Base-by-base conservation (phyloP, 192 early-diverging fungal species). In the Coemansia sp. region DNA sequence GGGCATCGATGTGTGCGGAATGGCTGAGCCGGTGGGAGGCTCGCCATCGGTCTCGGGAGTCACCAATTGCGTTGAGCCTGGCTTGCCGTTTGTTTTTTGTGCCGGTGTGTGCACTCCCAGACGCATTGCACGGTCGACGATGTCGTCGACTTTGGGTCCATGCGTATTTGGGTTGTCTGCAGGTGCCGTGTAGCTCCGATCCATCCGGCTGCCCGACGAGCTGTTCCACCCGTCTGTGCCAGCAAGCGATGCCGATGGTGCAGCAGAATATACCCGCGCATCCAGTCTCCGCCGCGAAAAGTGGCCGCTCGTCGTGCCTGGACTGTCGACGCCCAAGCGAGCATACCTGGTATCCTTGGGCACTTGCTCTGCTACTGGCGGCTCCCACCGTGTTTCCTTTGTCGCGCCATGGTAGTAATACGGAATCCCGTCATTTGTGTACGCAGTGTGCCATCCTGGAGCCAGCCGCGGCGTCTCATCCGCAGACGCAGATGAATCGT, bases 401-500 rank as follows among this genome's bases (percentile, higher is more conserved):
- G 81, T 79, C 5, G 63, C 53, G n/a, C 66, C 76, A 32, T 83
- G 75, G 56, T 83, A 83, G 43, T 83, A 83, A 52, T 83, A 83
- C 10, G 65, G 53, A 35, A 56, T 53, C 2, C 70, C 67, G 53
- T 79, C 64, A 23, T 63, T 57, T 1, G 81, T 63, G 32, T 65
- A 72, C 21, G 82, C 70, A 2, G 73, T 73, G 25, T 60, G 66
- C 82, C 82, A 83, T 6, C 76, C 75, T 11, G 70, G 62, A 2
- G 82, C 72, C 8, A 83, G 72, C 29, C 35, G 57, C 17, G 45
- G 67, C 43, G 39, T 15, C 17, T 21, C 55, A 11, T 27, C 52
- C 2, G 52, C 14, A 55, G 24, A 56, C 66, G 35, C 39, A 52
- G 53, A 68, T 22, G 21, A 15, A 19, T 57, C 41, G 32, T 39